Percentiles rank a stretch among this genome's conserved stretches.
These are phyloP conservation scores for Exserohilum turcica DNA, from an alignment of 2,329 filamentous ascomycete genomes.

Conservation along the genomic window DNA sequence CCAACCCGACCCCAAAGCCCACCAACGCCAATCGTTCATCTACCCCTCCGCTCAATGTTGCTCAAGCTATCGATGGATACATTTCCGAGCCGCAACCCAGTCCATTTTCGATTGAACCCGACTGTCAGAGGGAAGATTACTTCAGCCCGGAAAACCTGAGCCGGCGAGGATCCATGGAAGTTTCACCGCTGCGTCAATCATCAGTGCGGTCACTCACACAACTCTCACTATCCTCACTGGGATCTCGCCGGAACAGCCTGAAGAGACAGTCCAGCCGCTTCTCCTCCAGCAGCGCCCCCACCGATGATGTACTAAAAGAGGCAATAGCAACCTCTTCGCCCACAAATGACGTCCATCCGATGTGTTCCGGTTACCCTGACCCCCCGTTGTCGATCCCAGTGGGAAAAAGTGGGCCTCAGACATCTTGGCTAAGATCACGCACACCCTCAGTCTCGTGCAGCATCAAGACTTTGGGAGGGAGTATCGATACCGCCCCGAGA, in stretches of 20 bases:
- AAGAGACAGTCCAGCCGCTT: conserved; percentile 27
- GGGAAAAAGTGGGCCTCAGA: conserved; percentile 21
- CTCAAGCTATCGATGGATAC: conserved; percentile 24
- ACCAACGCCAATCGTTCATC: conserved; percentile 21
- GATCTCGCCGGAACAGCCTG: conserved; percentile 38
- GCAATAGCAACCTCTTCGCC: conserved; percentile 15
- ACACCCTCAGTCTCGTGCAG: conserved; percentile 21
- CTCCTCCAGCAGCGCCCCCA: conserved; percentile 48
- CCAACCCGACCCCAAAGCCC: conserved; percentile 40
- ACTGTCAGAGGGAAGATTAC: conserved; percentile 53
- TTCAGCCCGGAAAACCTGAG: conserved; percentile 33
- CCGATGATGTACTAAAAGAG: conserved; percentile 45
- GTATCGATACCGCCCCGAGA: conserved; percentile 20
- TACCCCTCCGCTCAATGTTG: conserved; percentile 13
- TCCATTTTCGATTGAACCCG: conserved; percentile 48
- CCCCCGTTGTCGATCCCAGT: conserved; percentile 21
- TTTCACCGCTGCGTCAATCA: conserved; percentile 39
- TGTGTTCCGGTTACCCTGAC: conserved; percentile 11
- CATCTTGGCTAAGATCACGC: conserved; percentile 25
- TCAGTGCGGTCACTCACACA: conserved; percentile 44
- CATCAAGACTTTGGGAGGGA: conserved; percentile 15
- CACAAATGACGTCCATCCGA: neutral
- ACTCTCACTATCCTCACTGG: conserved; percentile 36
- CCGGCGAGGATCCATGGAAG: conserved; percentile 38
- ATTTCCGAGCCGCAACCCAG: conserved; percentile 15